Conservation (phyloP, 139 green algal species). For the Microglena sp. region DNA sequence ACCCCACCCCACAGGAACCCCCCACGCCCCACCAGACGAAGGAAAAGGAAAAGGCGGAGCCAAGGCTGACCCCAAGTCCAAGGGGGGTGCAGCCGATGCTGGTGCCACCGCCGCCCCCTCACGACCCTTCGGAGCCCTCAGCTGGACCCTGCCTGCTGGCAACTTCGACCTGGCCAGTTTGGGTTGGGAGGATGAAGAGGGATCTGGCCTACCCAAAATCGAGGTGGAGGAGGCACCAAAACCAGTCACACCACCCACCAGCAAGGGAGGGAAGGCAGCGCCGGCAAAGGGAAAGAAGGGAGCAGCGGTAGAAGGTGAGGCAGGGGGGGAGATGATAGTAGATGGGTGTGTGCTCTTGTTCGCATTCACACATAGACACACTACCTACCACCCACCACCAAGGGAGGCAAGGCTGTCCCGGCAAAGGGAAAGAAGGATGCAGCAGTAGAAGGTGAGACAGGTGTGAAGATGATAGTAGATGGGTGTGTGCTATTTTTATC, state of each 20-base stretch:
- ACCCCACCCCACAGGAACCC: too few relatives aligned
- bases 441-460: too few relatives aligned
- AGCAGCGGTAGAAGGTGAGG: not conserved
- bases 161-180: conserved; percentile 28
- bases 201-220: conserved; percentile 10
- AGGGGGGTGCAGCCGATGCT: not conserved
- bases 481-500: too few relatives aligned
- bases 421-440: too few relatives aligned
- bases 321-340: not conserved
- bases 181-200: conserved; percentile 22
- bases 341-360: not conserved
- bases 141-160: conserved; percentile 21
- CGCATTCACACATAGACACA: too few relatives aligned
- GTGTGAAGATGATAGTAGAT: too few relatives aligned
- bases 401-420: too few relatives aligned
- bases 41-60: conserved; percentile 1
- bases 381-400: too few relatives aligned
- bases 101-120: not conserved
- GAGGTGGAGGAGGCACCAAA: not conserved
- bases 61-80: conserved; percentile 1
- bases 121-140: not conserved
- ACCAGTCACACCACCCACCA: not conserved
- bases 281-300: not conserved
- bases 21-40: conserved; percentile 5
- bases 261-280: not conserved